Base-by-base conservation (phyloP, 331 rosid genomes). In the Cucumis variabilis region DNA sequence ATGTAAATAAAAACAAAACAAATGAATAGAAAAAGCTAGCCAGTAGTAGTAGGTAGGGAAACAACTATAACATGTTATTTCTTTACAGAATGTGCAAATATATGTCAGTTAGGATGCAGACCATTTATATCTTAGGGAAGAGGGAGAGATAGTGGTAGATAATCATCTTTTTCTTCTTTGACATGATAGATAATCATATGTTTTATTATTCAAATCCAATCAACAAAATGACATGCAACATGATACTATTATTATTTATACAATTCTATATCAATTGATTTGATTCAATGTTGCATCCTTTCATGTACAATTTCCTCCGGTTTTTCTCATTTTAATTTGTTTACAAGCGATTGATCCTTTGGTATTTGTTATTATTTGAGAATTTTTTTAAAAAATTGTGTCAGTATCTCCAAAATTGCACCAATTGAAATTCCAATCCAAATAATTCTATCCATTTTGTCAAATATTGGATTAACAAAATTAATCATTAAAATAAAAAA, bases 181-280 rank as follows among this genome's bases (percentile, higher is more conserved):
- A 37, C 44, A 37, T 74, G 80, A 16, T 75, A 23, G 11, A 46
- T 46, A 9, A 75, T 73, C 16, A 19, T 21, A 23, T 46, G 30
- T 44, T 21, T 46, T 75, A 75, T 75, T 46, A 75, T 75, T 46
- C 30, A 21, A 75, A 75, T 74, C 80, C 28, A 74, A 75, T 13
- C 23, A 44, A 75, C 60, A 46, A 75, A 75, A 5, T 41, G 60
- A 21, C 82, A 75, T 44, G 60, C n/a, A 75, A 46, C 82, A 75
- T 44, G 20, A 19, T 21, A 9, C 82, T 23, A 44, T 44, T 75
- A 20, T 58, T 58, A 58, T 27, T 25, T 37, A 73, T 37, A 37
- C 27, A 20, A 5, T 73, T 28, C 25, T 63, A 63, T 24, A 24
- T 74, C 28, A 20, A 74, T 41, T 74, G 16, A 74, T 74, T 74